Base-by-base conservation (phyloP, 805 yeast genomes). In the Saccharomyces cerevisiae region DNA sequence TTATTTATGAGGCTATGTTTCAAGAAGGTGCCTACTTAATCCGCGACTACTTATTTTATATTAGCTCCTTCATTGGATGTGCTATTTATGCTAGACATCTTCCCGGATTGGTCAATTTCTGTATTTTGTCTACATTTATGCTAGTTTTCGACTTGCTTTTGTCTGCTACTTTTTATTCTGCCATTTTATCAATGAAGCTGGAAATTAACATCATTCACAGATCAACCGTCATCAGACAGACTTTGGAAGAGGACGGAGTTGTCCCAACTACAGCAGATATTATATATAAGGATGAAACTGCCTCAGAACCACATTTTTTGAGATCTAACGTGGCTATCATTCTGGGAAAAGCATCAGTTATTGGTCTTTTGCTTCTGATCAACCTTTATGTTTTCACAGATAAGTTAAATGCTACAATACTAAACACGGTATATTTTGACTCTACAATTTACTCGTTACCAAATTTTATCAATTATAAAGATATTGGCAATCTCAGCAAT, bases 181-280 rank as follows among this genome's bases (percentile, higher is more conserved):
- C 96, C 2, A 81, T 88, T 52, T 79, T 92, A 60, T 83, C 96
- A 1, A 77, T 91, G 70, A 91, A 91, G 71, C 83, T 92, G 51
- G 97, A 94, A 71, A 88, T 91, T 68, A 83, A 82, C 67, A 78
- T 87, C 58, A 94, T 92, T 53, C 88, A 90, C 71, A 82, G 89
- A 58, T 85, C 89, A 50, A 83, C 87, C 55, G 81, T 82, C 56
- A 79, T 89, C 68, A 83, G 85, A 64, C 82, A 81, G 55, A 89
- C 87, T 26, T 76, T 91, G 59, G 94, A 90, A 73, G 98, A 92
- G 66, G 98, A 91, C 63, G 98, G 98, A 17, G 80, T 91, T 32
- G 79, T 87, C 48, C 80, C 82, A 30, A 70, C 75, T 49, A 85
- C 86, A 47, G 96, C 97, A 13, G 82, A 80, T 59, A 78, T 82